Evolutionary conservation across 1,139 yeast species (phyloP).

Genomic region (Candida dubliniensis): DNA sequence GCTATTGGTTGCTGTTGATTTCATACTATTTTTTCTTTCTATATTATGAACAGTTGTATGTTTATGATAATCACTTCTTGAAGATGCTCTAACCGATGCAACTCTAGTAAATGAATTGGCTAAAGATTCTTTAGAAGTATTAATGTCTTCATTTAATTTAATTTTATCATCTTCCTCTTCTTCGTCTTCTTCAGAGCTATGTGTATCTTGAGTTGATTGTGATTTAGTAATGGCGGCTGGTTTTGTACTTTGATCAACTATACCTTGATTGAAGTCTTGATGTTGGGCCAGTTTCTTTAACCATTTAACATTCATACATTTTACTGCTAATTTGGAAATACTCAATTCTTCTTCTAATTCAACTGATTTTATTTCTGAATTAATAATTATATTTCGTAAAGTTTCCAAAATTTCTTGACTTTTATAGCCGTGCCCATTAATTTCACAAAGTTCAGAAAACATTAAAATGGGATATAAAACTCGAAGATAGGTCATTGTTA

Average conservation of each 20-base stretch:
- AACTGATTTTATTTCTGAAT: conserved; percentile 16
- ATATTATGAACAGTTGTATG: conserved; percentile 35
- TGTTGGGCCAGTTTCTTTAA: conserved; percentile 24
- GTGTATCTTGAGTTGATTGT: conserved; percentile 9
- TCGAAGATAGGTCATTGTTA: conserved; percentile 74
- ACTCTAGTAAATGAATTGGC: conserved; percentile 22
- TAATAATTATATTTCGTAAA: conserved; percentile 46
- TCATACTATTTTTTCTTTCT: conserved; percentile 11
- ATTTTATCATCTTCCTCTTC: not conserved
- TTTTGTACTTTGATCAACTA: not conserved
- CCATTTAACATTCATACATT: conserved; percentile 64
- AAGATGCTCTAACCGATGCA: conserved; percentile 41
- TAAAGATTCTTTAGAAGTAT: conserved; percentile 8
- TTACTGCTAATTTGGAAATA: conserved; percentile 59
- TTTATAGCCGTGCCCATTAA: conserved; percentile 49
- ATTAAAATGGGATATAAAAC: conserved; percentile 71
- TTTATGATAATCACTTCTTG: conserved; percentile 38
- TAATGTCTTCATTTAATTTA: conserved; percentile 1
- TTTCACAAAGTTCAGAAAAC: conserved; percentile 59
- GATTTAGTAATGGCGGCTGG: not conserved
- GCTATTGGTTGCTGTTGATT: not conserved
- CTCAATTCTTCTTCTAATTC: conserved; percentile 30
- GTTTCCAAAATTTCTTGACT: conserved; percentile 52
- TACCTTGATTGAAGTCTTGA: no score
- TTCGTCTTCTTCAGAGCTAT: conserved; percentile 9